Base-by-base conservation (phyloP, 1,284 basidiomycete species). In the Boletellus deceptivus region DNA sequence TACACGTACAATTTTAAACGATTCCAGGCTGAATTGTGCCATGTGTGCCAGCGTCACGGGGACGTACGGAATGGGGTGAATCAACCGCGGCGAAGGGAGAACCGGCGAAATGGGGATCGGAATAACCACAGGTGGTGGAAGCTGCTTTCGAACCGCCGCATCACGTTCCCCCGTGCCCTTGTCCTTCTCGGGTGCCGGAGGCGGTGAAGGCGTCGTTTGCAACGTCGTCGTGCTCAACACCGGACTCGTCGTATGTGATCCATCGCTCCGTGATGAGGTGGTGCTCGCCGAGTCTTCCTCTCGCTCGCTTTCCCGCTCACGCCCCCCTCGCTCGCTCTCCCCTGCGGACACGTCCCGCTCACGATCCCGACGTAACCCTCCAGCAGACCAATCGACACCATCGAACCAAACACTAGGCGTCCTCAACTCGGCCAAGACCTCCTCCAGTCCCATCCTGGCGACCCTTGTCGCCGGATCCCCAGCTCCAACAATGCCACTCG, bases 171-270 rank as follows among this genome's bases (percentile, higher is more conserved):
- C 7, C 10, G 31, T 16, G 51, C 52, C 39, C 52, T 66, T 56
- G 36, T 68, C 63, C 29, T 69, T 67, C 37, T 59, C 55, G 24
- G 61, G 63, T 1, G 59, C 58, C 46, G 85, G 85, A 0, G 85
- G 83, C 0, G 86, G 86, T 0, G 83, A 86, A 0, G 86, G 86
- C 4, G 86, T 88, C 16, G 86, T 89, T 53, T 83, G 82, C 16
- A 89, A 60, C 3, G 86, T 89, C 6, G 83, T 80, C 0, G 84
- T 84, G 7, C 84, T 87, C n/a, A 88, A 63, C 1, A 86, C 84
- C 0, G 86, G 86, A 58, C 84, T 87, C n/a, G 84, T 86, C 29
- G 76, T 75, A 52, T 78, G 78, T 0, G 81, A 82, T 9, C 74
- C 71, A 29, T 69, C 73, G 43, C 68, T 73, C 42, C 70, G 75